Conservation (phyloP, 306 rosid genomes). For the Citrullus colocynthis region DNA sequence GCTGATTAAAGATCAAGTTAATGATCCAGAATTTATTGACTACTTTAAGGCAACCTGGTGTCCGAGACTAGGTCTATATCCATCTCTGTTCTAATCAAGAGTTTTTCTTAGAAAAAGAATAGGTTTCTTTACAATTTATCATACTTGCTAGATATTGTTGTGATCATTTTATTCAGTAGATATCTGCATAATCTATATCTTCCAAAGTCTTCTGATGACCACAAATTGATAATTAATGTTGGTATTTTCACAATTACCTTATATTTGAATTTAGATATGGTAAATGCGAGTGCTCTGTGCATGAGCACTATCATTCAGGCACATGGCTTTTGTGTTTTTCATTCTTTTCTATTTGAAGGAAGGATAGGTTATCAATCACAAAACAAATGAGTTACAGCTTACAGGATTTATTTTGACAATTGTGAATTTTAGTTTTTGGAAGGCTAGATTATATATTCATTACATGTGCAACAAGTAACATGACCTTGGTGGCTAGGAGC, state of each 20-base stretch:
- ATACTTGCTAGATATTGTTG: neutral
- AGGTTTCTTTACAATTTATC: neutral
- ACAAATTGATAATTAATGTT: neutral
- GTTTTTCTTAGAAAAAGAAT: neutral
- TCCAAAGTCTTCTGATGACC: neutral
- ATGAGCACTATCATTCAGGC: neutral
- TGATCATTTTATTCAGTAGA: neutral
- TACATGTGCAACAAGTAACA: neutral
- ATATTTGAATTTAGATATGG: neutral
- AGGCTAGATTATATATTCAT: neutral
- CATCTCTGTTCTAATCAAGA: neutral
- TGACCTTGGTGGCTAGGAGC: neutral
- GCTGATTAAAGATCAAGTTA: conserved; percentile 57
- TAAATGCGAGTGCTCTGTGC: neutral
- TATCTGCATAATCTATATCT: neutral
- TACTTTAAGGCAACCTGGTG: conserved; percentile 82
- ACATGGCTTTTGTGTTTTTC: neutral
- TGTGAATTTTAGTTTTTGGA: neutral
- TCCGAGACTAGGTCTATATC: conserved; percentile 63
- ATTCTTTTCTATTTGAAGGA: neutral
- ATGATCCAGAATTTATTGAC: conserved; percentile 58
- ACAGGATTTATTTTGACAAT: neutral
- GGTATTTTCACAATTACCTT: neutral
- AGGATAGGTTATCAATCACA: neutral
- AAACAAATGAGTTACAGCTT: neutral